phyloP scores from a whole-genome alignment of 495 filamentous ascomycete genomes.

The Cercophora newfieldiana region DNA sequence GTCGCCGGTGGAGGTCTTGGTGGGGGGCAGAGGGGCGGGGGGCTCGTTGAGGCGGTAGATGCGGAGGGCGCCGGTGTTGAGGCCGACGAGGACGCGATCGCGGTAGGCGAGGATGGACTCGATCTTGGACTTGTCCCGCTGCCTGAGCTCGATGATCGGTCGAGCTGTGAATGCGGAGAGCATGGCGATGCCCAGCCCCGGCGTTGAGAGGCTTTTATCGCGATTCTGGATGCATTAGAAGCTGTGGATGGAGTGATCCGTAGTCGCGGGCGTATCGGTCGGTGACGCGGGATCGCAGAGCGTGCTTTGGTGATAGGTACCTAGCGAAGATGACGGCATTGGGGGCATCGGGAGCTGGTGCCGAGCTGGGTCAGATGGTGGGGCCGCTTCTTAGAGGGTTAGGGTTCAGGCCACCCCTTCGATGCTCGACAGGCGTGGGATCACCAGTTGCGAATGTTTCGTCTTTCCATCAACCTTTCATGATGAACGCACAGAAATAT shows the following conservation, averaged over 20 bases:
- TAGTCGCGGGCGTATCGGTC: neutral
- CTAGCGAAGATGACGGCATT: neutral
- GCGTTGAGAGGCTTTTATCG: constrained; percentile 12
- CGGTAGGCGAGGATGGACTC: constrained; percentile 90
- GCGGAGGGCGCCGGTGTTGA: constrained; percentile 84
- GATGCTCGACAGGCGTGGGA: too few species aligned
- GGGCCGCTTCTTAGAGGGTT: too few species aligned
- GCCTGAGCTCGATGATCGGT: constrained; percentile 93
- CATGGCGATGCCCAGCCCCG: constrained; percentile 60
- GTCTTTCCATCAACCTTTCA: too few species aligned
- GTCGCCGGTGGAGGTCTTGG: constrained; percentile 35
- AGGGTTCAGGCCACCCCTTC: neutral
- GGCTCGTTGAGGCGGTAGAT: constrained; percentile 85
- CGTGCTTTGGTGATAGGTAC: neutral
- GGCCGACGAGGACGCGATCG: constrained; percentile 84
- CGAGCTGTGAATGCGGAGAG: constrained; percentile 96
- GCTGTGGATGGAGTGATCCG: neutral
- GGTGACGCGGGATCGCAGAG: neutral
- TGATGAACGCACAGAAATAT: too few species aligned
- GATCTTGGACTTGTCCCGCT: constrained; percentile 92
- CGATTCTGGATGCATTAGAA: constrained; percentile 28
- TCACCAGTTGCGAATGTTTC: too few species aligned
- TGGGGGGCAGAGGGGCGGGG: constrained; percentile 23
- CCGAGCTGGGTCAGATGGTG: neutral
- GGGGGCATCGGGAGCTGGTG: neutral